phyloP scores from a whole-genome alignment of 306 rosid genomes.

The Rosa chinensis region DNA sequence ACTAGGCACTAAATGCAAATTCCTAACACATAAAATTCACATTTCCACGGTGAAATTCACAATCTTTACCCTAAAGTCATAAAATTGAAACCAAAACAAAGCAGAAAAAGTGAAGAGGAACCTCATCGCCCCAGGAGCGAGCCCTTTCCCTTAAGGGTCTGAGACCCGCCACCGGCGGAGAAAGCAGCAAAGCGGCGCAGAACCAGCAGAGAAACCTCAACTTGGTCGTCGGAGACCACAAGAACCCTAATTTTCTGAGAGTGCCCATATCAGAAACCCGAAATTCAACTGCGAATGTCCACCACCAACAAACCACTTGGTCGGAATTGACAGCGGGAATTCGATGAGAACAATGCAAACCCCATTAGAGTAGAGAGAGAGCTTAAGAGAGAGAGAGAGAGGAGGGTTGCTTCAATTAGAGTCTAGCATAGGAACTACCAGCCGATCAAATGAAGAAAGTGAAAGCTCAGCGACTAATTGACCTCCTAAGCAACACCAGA shows the following conservation, averaged over 20 bases:
- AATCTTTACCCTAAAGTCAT: background rate
- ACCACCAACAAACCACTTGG: conserved; percentile 25
- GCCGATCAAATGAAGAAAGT: conserved; percentile 62
- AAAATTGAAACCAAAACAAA: conserved; percentile 4
- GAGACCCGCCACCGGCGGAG: conserved; percentile 62
- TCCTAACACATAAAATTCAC: too few relatives aligned
- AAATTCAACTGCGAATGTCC: conserved; percentile 41
- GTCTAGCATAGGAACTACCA: conserved; percentile 29
- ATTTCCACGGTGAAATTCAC: background rate
- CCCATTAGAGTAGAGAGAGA: conserved; percentile 36
- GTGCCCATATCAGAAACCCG: conserved; percentile 42
- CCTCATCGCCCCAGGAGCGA: conserved; percentile 98
- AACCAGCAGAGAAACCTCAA: conserved; percentile 40
- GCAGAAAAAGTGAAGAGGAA: conserved; percentile 33
- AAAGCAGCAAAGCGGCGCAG: conserved; percentile 43
- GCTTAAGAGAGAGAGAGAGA: conserved; percentile 32
- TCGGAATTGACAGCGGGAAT: conserved; percentile 20
- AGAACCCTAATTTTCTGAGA: conserved; percentile 37
- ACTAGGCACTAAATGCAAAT: background rate
- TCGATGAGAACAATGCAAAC: conserved; percentile 1
- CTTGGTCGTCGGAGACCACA: conserved; percentile 32
- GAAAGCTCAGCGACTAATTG: conserved; percentile 83
- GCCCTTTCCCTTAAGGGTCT: conserved; percentile 89
- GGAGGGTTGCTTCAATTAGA: conserved; percentile 69
- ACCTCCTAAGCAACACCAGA: conserved; percentile 42